A percentile compares a stretch with the other conserved stretches of the same genome.
These are phyloP conservation scores for Nicotiana benthamiana DNA, from an alignment of 257 asterid species.

Conservation along the genomic window DNA sequence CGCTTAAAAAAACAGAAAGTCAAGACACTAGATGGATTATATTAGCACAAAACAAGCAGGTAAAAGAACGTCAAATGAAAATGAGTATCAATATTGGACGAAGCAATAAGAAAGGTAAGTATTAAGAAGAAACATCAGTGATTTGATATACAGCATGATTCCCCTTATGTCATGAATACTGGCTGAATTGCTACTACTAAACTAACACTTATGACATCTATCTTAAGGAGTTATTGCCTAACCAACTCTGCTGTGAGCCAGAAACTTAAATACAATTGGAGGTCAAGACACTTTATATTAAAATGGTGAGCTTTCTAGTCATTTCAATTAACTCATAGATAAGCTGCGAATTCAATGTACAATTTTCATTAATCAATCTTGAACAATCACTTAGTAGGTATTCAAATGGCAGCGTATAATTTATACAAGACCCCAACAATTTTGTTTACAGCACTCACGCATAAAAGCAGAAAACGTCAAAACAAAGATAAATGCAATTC, in stretches of 20 bases:
- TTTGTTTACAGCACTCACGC: background rate
- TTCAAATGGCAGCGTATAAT: background rate
- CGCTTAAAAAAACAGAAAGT: background rate
- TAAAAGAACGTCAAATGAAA: background rate
- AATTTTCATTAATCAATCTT: background rate
- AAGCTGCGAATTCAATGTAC: background rate
- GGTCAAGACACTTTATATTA: background rate
- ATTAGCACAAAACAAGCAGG: background rate
- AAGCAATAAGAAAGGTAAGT: background rate
- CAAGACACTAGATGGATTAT: background rate
- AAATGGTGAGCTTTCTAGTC: background rate
- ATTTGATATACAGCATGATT: background rate
- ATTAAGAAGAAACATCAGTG: background rate
- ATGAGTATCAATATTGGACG: background rate
- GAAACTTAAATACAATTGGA: background rate
- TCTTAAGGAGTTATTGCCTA: background rate
- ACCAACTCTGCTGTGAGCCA: background rate
- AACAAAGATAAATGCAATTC: background rate
- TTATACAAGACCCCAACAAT: background rate
- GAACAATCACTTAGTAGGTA: background rate
- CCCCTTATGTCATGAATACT: background rate
- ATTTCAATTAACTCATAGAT: background rate
- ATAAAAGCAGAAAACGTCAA: background rate
- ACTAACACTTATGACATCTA: background rate
- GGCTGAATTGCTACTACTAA: background rate